A percentile compares a stretch with the other conserved stretches of the same genome.
Evolutionary conservation across 1,284 basidiomycete species (phyloP).

Genomic region (Melanopsichium pennsylvanicum): DNA sequence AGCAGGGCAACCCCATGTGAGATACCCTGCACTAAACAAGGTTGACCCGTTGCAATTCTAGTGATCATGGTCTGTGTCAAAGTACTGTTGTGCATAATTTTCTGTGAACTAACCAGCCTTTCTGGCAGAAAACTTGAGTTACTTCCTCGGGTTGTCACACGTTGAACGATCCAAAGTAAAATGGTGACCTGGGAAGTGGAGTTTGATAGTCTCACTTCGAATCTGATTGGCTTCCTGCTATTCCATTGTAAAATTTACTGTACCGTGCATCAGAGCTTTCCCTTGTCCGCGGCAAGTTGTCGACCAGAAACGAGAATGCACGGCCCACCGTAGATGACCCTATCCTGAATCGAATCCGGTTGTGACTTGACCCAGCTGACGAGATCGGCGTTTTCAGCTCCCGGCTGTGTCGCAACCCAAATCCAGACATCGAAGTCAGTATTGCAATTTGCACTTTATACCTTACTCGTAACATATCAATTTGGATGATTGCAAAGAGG

Average conservation of each 20-base stretch:
- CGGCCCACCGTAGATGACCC: conserved; percentile 58
- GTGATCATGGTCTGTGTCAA: too few species aligned
- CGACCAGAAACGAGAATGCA: conserved; percentile 62
- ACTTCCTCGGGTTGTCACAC: too few species aligned
- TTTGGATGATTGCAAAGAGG: not conserved
- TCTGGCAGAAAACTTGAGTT: too few species aligned
- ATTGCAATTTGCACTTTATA: too few species aligned
- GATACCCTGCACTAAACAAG: too few species aligned
- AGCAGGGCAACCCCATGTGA: conserved; percentile 26
- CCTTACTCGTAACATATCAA: too few species aligned
- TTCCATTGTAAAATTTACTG: not conserved
- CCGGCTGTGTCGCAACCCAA: conserved; percentile 29
- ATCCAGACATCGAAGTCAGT: not conserved
- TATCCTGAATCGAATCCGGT: conserved; percentile 42
- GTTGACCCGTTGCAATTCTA: too few species aligned
- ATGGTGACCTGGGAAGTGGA: too few species aligned
- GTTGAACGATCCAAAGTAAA: too few species aligned
- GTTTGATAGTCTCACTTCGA: too few species aligned
- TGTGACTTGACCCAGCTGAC: conserved; percentile 54
- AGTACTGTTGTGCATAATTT: not conserved
- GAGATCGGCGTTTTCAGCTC: conserved; percentile 54
- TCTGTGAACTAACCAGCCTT: too few species aligned
- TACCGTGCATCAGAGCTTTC: conserved; percentile 41
- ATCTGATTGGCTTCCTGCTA: too few species aligned
- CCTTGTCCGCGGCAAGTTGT: conserved; percentile 52